Evolutionary conservation across 2,329 filamentous ascomycete genomes (phyloP).

Genomic region (Botryotinia convoluta): DNA sequence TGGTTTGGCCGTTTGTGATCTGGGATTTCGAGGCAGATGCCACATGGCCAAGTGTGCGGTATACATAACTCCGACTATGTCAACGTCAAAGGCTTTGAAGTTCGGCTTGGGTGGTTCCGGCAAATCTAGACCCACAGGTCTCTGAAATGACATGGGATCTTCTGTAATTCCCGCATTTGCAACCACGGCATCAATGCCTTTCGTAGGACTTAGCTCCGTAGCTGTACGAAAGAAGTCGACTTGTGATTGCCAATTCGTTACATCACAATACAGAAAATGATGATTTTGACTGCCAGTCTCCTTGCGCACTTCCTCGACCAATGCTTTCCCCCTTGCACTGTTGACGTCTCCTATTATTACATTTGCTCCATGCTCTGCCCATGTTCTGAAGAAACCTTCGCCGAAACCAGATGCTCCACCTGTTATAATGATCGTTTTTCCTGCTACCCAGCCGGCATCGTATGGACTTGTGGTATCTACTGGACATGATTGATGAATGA

Average conservation of each 20-base stretch:
- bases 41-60: conserved; percentile 63
- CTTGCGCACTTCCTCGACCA: conserved; percentile 52
- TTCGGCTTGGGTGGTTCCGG: conserved; percentile 49
- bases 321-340: conserved; percentile 49
- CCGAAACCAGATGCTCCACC: conserved; percentile 63
- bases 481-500: conserved; percentile 38
- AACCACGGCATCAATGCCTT: conserved; percentile 60
- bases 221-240: conserved; percentile 61
- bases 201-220: conserved; percentile 50
- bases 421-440: conserved; percentile 61
- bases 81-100: conserved; percentile 57
- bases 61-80: conserved; percentile 62
- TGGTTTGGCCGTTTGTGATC: conserved; percentile 39
- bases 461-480: conserved; percentile 47
- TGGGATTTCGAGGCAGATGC: conserved; percentile 52
- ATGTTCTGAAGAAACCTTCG: conserved; percentile 51
- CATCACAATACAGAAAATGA: conserved; percentile 61
- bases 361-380: conserved; percentile 56
- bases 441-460: conserved; percentile 46
- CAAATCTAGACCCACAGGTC: conserved; percentile 41
- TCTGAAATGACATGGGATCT: conserved; percentile 45
- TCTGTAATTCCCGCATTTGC: conserved; percentile 64
- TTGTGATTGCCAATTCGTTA: conserved; percentile 63
- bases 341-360: conserved; percentile 64
- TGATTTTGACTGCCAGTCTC: conserved; percentile 45